Conservation (phyloP, 2,329 filamentous ascomycete genomes). For the Botrytis fragariae region DNA sequence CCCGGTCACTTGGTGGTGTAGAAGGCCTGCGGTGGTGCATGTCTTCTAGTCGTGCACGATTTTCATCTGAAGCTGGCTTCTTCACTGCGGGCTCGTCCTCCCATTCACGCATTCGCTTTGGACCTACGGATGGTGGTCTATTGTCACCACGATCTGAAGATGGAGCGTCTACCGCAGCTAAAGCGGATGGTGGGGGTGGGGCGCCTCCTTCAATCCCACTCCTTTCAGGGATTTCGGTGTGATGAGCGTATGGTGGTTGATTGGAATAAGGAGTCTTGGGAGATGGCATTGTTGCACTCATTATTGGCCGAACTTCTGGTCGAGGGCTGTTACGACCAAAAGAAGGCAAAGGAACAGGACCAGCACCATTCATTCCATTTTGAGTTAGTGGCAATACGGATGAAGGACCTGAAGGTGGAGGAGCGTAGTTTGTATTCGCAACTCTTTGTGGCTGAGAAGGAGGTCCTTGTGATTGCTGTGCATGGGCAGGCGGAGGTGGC, state of each 20-base stretch:
- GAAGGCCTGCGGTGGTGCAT: constrained; percentile 75
- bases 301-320: constrained; percentile 77
- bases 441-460: constrained; percentile 52
- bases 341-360: constrained; percentile 53
- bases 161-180: constrained; percentile 66
- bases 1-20: constrained; percentile 60
- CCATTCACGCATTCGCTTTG: constrained; percentile 90
- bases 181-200: constrained; percentile 62
- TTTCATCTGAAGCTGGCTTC: constrained; percentile 87
- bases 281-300: constrained; percentile 87
- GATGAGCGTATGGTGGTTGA: constrained; percentile 72
- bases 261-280: constrained; percentile 83
- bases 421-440: constrained; percentile 57
- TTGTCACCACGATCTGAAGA: constrained; percentile 63
- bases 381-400: constrained; percentile 47
- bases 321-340: constrained; percentile 77
- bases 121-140: constrained; percentile 73
- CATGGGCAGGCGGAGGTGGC: constrained; percentile 41
- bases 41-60: constrained; percentile 80
- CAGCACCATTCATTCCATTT: constrained; percentile 36
- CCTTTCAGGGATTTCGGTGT: constrained; percentile 53
- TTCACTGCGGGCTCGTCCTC: constrained; percentile 75
- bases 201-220: constrained; percentile 55
- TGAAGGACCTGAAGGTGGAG: constrained; percentile 42
- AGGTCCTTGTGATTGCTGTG: constrained; percentile 28